Evolutionary conservation across 2,329 filamentous ascomycete genomes (phyloP), one percentile per base, ranked within the genome.

Genomic region (Ophiobolus disseminans): DNA sequence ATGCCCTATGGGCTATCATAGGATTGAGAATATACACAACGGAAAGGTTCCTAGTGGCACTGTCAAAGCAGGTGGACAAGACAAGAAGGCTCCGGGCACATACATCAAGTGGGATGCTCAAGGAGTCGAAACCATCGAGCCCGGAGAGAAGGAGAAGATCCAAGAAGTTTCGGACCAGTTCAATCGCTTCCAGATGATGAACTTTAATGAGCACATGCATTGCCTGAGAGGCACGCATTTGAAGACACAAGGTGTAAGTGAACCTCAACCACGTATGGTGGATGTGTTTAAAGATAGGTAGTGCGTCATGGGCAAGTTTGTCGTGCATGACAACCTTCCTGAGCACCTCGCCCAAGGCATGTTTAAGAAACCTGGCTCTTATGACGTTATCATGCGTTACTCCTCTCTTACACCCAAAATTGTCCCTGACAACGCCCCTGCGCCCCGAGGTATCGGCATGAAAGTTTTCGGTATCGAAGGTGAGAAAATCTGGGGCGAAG

Each of bases 391-490:
- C 30, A 63, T 66, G 63, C 58, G 58, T 9, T 66, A 66, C 53
- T 63, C 60, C 1, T 64, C 57, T 10, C 50, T 66, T 2, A 66
- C 63, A 7, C 63, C 63, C 4, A 66, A 66, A 37, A 60, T 63
- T 3, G 28, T 64, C 3, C 61, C 60, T 1, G 62, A 64, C 26
- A 64, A 62, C 3, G 40, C 76, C 19, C 70, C 77, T 0, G 73
- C 76, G 41, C 78, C 77, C 3, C 71, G 77, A 30, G 78, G 77
- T 19, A 75, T 80, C 32, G 75, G 41, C 9, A 79, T 81, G 69
- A 81, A 81, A 55, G 58, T 81, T 32, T 81, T 81, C 62, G 72
- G 76, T 42, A 74, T 81, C n/a, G 65, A 65, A 22, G 74, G 73
- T 31, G 68, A 65, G 46, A 73, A 58, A 41, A 19, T 60, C 57